A percentile compares a stretch with the other conserved stretches of the same genome.
Conservation (phyloP, 768 basidiomycete genomes). For the Mycena amicta region DNA sequence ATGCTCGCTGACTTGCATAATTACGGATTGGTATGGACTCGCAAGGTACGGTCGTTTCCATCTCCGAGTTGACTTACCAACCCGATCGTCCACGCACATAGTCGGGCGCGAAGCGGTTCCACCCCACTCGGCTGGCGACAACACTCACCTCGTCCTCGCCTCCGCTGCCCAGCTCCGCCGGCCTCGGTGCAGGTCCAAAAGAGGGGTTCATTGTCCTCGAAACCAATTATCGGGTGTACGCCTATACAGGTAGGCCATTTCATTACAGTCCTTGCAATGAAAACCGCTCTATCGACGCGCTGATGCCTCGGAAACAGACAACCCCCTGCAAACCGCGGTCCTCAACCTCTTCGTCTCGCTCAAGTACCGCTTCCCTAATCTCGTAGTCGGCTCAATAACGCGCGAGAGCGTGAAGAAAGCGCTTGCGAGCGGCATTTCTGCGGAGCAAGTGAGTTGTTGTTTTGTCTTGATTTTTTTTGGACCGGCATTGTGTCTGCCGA, state of each 20-base stretch:
- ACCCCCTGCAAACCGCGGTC: conserved; percentile 94
- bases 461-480: neutral
- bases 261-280: neutral
- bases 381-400: conserved; percentile 95
- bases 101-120: conserved; percentile 56
- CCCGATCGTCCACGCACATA: neutral
- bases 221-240: conserved; percentile 97
- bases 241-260: conserved; percentile 79
- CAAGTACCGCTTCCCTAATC: conserved; percentile 93
- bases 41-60: conserved; percentile 51
- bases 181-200: conserved; percentile 57
- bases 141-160: conserved; percentile 91
- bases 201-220: conserved; percentile 96
- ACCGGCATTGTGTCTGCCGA: neutral
- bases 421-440: conserved; percentile 91
- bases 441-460: conserved; percentile 73
- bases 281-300: conserved; percentile 24
- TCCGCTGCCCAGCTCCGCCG: conserved; percentile 66
- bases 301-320: conserved; percentile 55
- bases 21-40: conserved; percentile 92
- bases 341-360: conserved; percentile 91
- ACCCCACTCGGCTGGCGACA: conserved; percentile 92
- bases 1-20: conserved; percentile 92
- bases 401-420: conserved; percentile 95
- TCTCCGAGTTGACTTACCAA: conserved; percentile 58